phyloP scores from a whole-genome alignment of 1,139 yeast genomes.

The Groenewaldozyma auringiensis region DNA sequence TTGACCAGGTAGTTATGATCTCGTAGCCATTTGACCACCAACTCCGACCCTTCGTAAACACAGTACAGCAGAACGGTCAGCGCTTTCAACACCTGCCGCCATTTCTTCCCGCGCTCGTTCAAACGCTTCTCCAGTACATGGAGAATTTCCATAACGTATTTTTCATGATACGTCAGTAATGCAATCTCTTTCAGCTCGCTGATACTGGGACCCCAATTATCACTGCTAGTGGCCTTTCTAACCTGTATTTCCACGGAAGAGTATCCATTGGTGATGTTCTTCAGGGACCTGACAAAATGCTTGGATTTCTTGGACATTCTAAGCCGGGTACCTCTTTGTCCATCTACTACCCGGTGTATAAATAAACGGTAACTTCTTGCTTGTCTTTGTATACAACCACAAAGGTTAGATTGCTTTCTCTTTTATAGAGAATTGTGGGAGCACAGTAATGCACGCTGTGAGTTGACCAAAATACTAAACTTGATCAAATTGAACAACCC shows the following conservation, averaged over 20 bases:
- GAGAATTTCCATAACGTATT: slow-evolving; percentile 78
- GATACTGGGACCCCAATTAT: slow-evolving; percentile 74
- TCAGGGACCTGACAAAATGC: slow-evolving; percentile 71
- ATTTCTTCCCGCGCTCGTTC: slow-evolving; percentile 93
- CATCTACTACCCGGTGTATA: too few species aligned
- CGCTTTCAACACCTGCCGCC: slow-evolving; percentile 93
- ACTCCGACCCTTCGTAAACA: slow-evolving; percentile 79
- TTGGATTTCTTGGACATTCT: slow-evolving; percentile 28
- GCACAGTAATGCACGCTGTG: too few species aligned
- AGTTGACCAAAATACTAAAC: too few species aligned
- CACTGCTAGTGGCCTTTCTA: slow-evolving; percentile 85
- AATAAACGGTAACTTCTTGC: too few species aligned
- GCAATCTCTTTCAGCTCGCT: slow-evolving; percentile 82
- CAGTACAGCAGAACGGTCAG: slow-evolving; percentile 79
- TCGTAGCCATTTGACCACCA: slow-evolving; percentile 80
- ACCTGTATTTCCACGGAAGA: slow-evolving; percentile 78
- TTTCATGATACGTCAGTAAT: slow-evolving; percentile 53
- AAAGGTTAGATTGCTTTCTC: too few species aligned
- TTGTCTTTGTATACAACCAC: too few species aligned
- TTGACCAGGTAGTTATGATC: slow-evolving; percentile 71
- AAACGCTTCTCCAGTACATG: slow-evolving; percentile 88
- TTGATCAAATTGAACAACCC: too few species aligned
- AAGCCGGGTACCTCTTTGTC: too few species aligned
- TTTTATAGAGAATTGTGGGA: too few species aligned
- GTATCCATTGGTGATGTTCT: slow-evolving; percentile 89